Base-by-base conservation (phyloP, 192 early-diverging fungal genomes). In the Coemansia sp. region DNA sequence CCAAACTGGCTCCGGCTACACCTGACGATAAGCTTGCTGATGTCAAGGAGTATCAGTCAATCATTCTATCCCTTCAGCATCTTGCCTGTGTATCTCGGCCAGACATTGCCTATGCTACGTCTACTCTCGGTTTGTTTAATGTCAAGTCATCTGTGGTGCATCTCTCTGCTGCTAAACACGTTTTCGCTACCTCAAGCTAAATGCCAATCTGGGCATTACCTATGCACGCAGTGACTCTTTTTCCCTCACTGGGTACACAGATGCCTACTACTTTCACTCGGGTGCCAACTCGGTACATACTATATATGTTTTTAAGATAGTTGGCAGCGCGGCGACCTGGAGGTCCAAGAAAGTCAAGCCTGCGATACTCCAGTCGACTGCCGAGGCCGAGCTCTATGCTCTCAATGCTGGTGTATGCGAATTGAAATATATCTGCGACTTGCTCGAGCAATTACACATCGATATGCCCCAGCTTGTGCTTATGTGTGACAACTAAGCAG, bases 81-180 rank as follows among this genome's bases (percentile, higher is more conserved):
- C 48, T 69, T 2, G 60, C 48, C 25, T 34, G 59, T 10, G 37
- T 63, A 0, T 41, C 46, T 15, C 27, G 50, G 1, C 36, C 29
- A 4, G 62, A 69, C 45, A 69, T 69, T 63, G 68, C 68, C 4
- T 39, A 63, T 39, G 61, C 61, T 9, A 50, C 68, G 2, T 69
- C 61, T 29, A n/a, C 48, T 17, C 46, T 69, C 12, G 68, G 45
- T 21, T 41, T 48, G 4, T 63, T 53, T 17, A 69, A 69, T 3
- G 0, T n/a, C 1, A 41, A 69, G 25, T 61, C 60, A 42, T 34
- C 61, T 12, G 36, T 19, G 2, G 29, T 17, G 10, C 68, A 69
- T n/a, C 36, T 64, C 41, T 10, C 34, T 23, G 63, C 57, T 37
- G 69, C 69, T 4, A 71, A 46, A 37, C 50, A 51, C 8, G 27